phyloP scores from a whole-genome alignment of 352 stramenopile species.

The Pythium pectinolyticum region DNA sequence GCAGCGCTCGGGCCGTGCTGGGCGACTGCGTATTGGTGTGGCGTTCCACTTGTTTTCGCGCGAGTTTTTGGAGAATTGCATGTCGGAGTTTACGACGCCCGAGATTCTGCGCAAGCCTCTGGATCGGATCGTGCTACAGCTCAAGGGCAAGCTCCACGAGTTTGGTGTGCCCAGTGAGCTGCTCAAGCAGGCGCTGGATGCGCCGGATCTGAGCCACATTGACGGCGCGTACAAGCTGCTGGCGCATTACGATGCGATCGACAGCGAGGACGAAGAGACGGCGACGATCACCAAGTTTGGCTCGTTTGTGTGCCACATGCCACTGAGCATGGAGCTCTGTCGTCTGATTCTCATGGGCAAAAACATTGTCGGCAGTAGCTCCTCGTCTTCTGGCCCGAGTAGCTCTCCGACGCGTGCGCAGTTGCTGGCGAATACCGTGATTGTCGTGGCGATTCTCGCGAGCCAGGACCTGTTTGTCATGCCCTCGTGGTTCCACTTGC shows the following conservation, averaged over 20 bases:
- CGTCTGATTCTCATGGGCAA: constrained; percentile 68
- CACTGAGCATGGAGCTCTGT: constrained; percentile 73
- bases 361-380: constrained; percentile 13
- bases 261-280: constrained; percentile 48
- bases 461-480: constrained; percentile 73
- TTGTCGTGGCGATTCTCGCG: constrained; percentile 65
- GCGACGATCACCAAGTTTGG: constrained; percentile 76
- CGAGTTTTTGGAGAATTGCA: constrained; percentile 61
- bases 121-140: constrained; percentile 74
- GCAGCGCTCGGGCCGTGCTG: constrained; percentile 86
- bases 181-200: constrained; percentile 65
- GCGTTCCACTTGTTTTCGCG: constrained; percentile 89
- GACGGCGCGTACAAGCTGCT: constrained; percentile 78
- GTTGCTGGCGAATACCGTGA: constrained; percentile 49
- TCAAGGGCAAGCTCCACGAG: constrained; percentile 71
- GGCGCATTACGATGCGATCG: constrained; percentile 66
- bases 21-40: constrained; percentile 90
- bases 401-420: constrained; percentile 20
- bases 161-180: constrained; percentile 73
- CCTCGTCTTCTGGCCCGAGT: neutral
- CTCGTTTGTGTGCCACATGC: constrained; percentile 76
- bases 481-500: constrained; percentile 78
- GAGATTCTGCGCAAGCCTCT: constrained; percentile 83
- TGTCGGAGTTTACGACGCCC: constrained; percentile 79
- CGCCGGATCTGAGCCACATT: constrained; percentile 67